Evolutionary conservation across 495 filamentous ascomycete species (phyloP).

Genomic region (Neurospora sp.): DNA sequence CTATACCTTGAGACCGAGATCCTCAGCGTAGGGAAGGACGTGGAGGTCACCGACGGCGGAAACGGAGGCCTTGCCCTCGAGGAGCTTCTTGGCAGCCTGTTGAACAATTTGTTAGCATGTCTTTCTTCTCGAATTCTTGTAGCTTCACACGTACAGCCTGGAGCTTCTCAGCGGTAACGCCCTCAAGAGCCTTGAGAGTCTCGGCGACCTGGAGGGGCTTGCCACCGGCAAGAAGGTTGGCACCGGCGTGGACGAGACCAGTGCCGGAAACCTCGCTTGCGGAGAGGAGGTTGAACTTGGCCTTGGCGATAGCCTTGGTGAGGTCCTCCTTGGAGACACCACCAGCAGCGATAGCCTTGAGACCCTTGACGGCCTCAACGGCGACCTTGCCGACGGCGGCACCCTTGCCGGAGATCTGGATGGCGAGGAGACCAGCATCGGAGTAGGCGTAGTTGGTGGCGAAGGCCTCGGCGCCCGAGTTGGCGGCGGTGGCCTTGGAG

Average conservation of each 20-base stretch:
- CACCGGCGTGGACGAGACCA: constrained; percentile 45
- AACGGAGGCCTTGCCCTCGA: constrained; percentile 81
- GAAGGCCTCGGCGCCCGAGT: constrained; percentile 52
- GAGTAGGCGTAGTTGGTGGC: constrained; percentile 81
- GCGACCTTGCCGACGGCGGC: constrained; percentile 48
- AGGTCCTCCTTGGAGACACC: constrained; percentile 71
- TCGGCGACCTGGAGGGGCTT: constrained; percentile 82
- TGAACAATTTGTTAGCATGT: constrained; percentile 14
- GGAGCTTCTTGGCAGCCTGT: constrained; percentile 72
- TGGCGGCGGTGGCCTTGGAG: constrained; percentile 57
- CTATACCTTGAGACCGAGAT: constrained; percentile 89
- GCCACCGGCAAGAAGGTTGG: constrained; percentile 57
- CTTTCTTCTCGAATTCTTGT: not conserved
- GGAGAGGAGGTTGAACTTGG: constrained; percentile 89
- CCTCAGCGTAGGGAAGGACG: constrained; percentile 83
- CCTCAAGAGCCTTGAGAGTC: constrained; percentile 65
- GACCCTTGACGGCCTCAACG: constrained; percentile 59
- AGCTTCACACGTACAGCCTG: constrained; percentile 59
- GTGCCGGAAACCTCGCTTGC: constrained; percentile 67
- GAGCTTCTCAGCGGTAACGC: constrained; percentile 72
- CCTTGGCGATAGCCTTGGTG: constrained; percentile 81
- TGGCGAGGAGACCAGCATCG: constrained; percentile 80
- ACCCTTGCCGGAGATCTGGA: constrained; percentile 66
- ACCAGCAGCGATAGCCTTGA: constrained; percentile 70
- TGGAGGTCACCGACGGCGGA: constrained; percentile 80